Evolutionary conservation across 306 rosid genomes (phyloP).

Genomic region (Canavalia gladiata): DNA sequence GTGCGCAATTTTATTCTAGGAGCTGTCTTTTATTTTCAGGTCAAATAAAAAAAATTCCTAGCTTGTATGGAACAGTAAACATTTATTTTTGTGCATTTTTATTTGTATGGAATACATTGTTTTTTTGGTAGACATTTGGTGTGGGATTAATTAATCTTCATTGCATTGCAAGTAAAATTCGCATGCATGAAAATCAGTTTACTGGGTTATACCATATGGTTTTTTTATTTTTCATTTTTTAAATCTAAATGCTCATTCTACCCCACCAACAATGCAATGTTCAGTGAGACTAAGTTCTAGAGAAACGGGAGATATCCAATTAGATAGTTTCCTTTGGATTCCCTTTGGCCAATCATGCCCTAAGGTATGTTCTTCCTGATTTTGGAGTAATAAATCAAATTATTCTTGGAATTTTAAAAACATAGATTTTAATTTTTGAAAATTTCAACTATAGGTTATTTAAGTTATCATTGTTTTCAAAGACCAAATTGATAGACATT

Average conservation of each 20-base stretch:
- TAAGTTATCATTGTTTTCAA: no score
- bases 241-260: neutral
- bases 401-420: no score
- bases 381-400: neutral
- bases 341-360: neutral
- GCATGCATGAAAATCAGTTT: neutral
- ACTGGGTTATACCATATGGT: neutral
- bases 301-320: neutral
- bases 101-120: slow-evolving; percentile 17
- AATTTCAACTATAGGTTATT: no score
- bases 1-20: neutral
- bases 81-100: neutral
- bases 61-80: slow-evolving; percentile 16
- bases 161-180: neutral
- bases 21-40: slow-evolving; percentile 12
- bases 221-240: no score
- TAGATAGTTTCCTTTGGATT: neutral
- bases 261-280: neutral
- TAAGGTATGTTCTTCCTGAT: neutral
- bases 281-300: neutral
- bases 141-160: slow-evolving; percentile 17
- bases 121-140: slow-evolving; percentile 6
- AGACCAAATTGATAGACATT: no score
- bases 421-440: no score
- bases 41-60: slow-evolving; percentile 2